phyloP scores from a whole-genome alignment of 176 grass and related monocot genomes.

The Alopecurus myosuroides region DNA sequence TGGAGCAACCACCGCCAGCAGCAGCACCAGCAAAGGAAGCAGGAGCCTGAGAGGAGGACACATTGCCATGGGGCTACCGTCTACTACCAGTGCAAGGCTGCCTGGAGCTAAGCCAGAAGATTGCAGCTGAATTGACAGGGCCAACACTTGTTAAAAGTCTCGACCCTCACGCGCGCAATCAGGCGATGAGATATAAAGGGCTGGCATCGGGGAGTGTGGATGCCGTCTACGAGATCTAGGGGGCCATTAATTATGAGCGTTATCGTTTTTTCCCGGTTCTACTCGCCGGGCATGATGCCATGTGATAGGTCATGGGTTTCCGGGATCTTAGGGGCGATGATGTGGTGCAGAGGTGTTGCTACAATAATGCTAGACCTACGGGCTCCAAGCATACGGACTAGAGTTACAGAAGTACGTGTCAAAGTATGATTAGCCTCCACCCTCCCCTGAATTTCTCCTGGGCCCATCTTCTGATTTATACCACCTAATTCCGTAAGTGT shows the following conservation, averaged over 20 bases:
- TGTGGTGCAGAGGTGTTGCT: not conserved
- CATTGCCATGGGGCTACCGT: conserved; percentile 2
- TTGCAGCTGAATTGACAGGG: not conserved
- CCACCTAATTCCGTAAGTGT: too few species aligned
- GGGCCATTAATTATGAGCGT: not conserved
- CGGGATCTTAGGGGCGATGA: conserved; percentile 12
- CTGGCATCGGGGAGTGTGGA: not conserved
- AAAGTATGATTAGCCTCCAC: too few species aligned
- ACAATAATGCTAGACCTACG: too few species aligned
- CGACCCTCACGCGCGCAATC: conserved; percentile 2
- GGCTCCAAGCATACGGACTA: too few species aligned
- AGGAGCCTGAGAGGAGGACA: not conserved
- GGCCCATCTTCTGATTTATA: too few species aligned
- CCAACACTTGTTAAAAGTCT: not conserved
- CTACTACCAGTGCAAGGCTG: not conserved
- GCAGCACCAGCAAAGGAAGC: not conserved
- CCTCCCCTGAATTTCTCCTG: too few species aligned
- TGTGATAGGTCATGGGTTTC: conserved; percentile 40
- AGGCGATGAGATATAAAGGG: not conserved
- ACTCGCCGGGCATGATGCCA: conserved; percentile 25
- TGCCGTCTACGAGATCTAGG: conserved; percentile 28
- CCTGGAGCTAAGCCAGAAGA: not conserved
- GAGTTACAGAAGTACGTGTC: too few species aligned
- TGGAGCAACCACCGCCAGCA: not conserved
- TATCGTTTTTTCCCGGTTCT: conserved; percentile 20